phyloP scores from a whole-genome alignment of 495 filamentous ascomycete genomes.

The Daldinia bambusicola region DNA sequence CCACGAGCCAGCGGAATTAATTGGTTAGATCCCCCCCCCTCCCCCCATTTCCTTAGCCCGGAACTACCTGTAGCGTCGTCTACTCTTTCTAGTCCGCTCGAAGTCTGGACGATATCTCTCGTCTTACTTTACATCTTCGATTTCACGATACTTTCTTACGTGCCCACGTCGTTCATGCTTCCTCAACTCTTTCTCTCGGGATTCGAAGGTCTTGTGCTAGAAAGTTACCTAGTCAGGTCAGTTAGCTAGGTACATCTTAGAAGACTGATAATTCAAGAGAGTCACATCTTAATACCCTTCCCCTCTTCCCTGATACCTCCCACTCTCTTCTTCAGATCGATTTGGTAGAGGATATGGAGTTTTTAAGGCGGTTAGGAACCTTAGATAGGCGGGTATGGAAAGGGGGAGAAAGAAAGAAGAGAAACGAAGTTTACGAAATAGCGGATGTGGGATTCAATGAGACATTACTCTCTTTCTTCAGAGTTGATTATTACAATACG shows the following conservation, averaged over 20 bases:
- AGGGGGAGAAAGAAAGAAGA: constrained; percentile 1
- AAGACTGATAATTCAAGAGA: constrained; percentile 35
- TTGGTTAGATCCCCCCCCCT: background rate
- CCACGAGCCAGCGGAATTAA: background rate
- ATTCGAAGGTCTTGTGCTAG: too few species aligned
- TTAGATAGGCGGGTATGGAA: background rate
- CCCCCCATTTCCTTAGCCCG: constrained; percentile 6
- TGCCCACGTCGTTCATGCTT: background rate
- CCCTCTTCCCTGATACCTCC: constrained; percentile 1
- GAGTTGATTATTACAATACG: background rate
- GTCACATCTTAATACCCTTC: constrained; percentile 28
- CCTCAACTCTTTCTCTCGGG: too few species aligned
- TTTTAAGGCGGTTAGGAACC: constrained; percentile 2
- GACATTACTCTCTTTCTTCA: constrained; percentile 4
- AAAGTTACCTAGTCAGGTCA: too few species aligned
- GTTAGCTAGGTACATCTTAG: background rate
- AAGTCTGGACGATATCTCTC: background rate
- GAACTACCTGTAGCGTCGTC: background rate
- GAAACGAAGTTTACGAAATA: background rate
- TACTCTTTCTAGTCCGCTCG: background rate
- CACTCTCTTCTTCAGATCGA: constrained; percentile 24
- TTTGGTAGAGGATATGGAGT: constrained; percentile 29
- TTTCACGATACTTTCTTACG: background rate
- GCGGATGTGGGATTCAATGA: constrained; percentile 24
- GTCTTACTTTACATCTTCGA: background rate